Evolutionary conservation across 345 rosid genomes (phyloP).

Genomic region (Punica granatum): DNA sequence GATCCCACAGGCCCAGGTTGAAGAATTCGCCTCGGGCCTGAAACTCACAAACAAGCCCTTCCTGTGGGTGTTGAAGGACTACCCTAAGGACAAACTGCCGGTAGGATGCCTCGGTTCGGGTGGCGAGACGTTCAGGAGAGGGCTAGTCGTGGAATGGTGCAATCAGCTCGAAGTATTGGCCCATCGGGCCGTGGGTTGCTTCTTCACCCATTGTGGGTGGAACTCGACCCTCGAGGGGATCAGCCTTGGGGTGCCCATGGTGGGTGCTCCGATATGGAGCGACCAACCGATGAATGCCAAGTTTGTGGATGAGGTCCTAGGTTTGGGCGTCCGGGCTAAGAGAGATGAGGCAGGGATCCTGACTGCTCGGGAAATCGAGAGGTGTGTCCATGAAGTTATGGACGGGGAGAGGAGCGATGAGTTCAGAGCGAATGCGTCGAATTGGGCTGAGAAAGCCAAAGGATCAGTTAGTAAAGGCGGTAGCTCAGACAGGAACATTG

Average conservation of each 20-base stretch:
- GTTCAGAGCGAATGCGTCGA: constrained; percentile 20
- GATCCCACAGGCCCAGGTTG: constrained; percentile 22
- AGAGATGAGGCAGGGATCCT: constrained; percentile 21
- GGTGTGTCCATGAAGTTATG: constrained; percentile 27
- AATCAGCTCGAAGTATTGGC: constrained; percentile 41
- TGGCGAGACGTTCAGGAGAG: constrained; percentile 1
- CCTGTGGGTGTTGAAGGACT: constrained; percentile 30
- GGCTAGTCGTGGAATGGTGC: constrained; percentile 37
- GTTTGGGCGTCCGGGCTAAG: constrained; percentile 31
- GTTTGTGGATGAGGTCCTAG: constrained; percentile 36
- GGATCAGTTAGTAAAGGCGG: constrained; percentile 37
- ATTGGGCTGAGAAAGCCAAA: constrained; percentile 32
- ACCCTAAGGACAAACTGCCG: constrained; percentile 15
- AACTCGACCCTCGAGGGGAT: constrained; percentile 38
- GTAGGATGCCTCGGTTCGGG: constrained; percentile 12
- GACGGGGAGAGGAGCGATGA: constrained; percentile 28
- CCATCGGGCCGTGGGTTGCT: constrained; percentile 36
- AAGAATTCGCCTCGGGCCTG: constrained; percentile 37
- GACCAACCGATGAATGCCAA: constrained; percentile 47
- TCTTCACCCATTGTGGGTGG: constrained; percentile 46
- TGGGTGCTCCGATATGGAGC: constrained; percentile 27
- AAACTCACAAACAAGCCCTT: constrained; percentile 29
- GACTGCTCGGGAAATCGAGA: constrained; percentile 22
- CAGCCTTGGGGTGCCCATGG: constrained; percentile 39
- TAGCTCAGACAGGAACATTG: constrained; percentile 25